These are phyloP conservation scores for Candida pini DNA, from an alignment of 805 yeast species.

Conservation along the genomic window DNA sequence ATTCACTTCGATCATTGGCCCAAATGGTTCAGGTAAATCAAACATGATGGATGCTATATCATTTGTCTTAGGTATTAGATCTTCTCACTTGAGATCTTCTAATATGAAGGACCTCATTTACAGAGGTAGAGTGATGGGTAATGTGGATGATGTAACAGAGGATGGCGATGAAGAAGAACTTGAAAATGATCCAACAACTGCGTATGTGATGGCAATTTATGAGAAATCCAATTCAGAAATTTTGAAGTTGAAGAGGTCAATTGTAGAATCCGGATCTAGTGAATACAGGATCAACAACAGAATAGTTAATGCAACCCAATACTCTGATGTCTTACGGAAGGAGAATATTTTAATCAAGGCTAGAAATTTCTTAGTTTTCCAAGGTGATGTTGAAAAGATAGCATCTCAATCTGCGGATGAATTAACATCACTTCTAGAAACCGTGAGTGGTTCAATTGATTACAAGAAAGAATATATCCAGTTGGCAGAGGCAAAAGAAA, in stretches of 20 bases:
- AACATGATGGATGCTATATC: conserved; percentile 95
- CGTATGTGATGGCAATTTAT: conserved; percentile 76
- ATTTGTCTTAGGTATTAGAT: conserved; percentile 83
- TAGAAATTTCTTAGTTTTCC: conserved; percentile 87
- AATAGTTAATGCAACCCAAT: conserved; percentile 57
- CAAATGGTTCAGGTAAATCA: conserved; percentile 98
- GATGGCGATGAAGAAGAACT: conserved; percentile 13
- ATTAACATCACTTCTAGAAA: conserved; percentile 69
- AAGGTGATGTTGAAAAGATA: conserved; percentile 92
- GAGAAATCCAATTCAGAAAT: conserved; percentile 56
- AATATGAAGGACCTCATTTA: conserved; percentile 73
- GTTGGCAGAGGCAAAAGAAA: conserved; percentile 57
- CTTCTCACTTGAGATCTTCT: conserved; percentile 68
- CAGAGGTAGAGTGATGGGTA: conserved; percentile 51
- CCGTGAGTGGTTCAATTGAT: conserved; percentile 76
- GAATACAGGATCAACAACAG: conserved; percentile 62
- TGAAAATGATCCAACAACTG: conserved; percentile 40
- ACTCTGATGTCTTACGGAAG: conserved; percentile 56
- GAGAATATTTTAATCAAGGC: conserved; percentile 87
- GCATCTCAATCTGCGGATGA: conserved; percentile 83
- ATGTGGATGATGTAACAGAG: conserved; percentile 18
- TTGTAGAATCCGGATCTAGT: conserved; percentile 54
- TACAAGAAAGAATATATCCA: conserved; percentile 59
- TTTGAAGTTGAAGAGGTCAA: conserved; percentile 57
- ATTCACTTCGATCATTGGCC: conserved; percentile 92